Evolutionary conservation across 2,329 filamentous ascomycete species (phyloP), one percentile per base, ranked within the genome.

Genomic region (Hypoxylon sp.): DNA sequence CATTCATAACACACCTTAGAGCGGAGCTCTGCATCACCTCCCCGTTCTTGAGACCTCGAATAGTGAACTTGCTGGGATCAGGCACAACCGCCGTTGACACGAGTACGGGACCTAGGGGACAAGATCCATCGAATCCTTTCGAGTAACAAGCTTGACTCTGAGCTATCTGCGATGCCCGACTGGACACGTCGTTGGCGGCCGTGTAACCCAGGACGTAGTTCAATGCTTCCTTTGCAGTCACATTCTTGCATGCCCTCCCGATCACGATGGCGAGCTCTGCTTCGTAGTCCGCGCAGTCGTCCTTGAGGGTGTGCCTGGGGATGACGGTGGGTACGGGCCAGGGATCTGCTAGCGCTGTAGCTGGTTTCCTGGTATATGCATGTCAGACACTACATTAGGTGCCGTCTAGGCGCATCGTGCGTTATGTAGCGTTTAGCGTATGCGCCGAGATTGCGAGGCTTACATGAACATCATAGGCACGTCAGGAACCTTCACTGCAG

Each of bases 121-220:
- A 88, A 2, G 84, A 81, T 29, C 84, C 84, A 70, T 89, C 87
- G 60, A 89, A 87, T 1, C 87, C 86, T 78, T 89, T 89, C 24
- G 85, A 88, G 75, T 85, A 89, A 64, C 83, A 86, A 82, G 85
- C 87, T 74, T 89, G 87, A 54, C 80, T 81, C 75, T 86, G 83
- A 22, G 82, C 80, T 71, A 85, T 82, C 79, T 90, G 88, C 58
- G 81, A 82, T 55, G 85, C 84, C 3, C 88, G 84, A 67, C 85
- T 87, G 1, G 87, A 90, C 5, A 91, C 84, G 74, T 91, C 89
- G 78, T 91, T 91, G 73, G 84, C 84, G 22, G 84, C 84, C 0
- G 87, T 89, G 75, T 91, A 91, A 29, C 89, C 89, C 1, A 91
- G 84, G 3, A 91, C 83, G 72, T 90, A 89, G 69, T 85, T 82